These are phyloP conservation scores for Alternaria alternata DNA, from an alignment of 2,329 filamentous ascomycete species.

Conservation along the genomic window DNA sequence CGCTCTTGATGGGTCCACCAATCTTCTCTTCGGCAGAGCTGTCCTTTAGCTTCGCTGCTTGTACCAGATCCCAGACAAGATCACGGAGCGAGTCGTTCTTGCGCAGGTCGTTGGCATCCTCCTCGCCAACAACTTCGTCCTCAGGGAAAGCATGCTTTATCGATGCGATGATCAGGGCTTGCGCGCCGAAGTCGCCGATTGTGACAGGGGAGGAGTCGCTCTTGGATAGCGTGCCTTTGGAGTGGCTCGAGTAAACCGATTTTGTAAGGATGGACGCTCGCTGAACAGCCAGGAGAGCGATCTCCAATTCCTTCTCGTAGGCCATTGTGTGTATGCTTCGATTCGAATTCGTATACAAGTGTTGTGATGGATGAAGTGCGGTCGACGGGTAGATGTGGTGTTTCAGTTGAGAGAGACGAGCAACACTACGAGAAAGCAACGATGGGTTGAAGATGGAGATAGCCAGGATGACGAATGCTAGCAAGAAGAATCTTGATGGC, in stretches of 20 bases:
- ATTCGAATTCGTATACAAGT: slow-evolving; percentile 17
- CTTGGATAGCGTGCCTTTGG: slow-evolving; percentile 94
- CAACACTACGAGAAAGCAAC: slow-evolving; percentile 38
- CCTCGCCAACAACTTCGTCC: slow-evolving; percentile 93
- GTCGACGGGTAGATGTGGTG: slow-evolving; percentile 40
- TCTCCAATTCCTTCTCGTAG: slow-evolving; percentile 80
- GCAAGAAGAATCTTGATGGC: slow-evolving; percentile 42
- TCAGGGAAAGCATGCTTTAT: slow-evolving; percentile 88
- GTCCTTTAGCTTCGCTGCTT: slow-evolving; percentile 74
- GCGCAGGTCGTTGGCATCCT: slow-evolving; percentile 84
- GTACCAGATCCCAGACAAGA: slow-evolving; percentile 86
- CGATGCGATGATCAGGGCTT: slow-evolving; percentile 92
- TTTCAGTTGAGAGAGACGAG: slow-evolving; percentile 42
- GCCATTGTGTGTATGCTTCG: slow-evolving; percentile 45
- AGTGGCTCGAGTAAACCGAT: slow-evolving; percentile 83
- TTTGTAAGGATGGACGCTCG: slow-evolving; percentile 79
- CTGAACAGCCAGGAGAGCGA: slow-evolving; percentile 89
- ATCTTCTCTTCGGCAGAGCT: slow-evolving; percentile 70
- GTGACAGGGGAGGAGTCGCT: slow-evolving; percentile 96
- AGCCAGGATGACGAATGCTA: slow-evolving; percentile 45
- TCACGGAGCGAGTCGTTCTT: slow-evolving; percentile 73
- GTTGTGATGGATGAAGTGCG: slow-evolving; percentile 23
- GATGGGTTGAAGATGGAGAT: slow-evolving; percentile 40
- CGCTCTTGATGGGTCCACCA: slow-evolving; percentile 72
- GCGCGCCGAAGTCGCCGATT: slow-evolving; percentile 96